Evolutionary conservation across 495 filamentous ascomycete species (phyloP), one percentile per base, ranked within the genome.

Genomic region (Penicillium salamii): DNA sequence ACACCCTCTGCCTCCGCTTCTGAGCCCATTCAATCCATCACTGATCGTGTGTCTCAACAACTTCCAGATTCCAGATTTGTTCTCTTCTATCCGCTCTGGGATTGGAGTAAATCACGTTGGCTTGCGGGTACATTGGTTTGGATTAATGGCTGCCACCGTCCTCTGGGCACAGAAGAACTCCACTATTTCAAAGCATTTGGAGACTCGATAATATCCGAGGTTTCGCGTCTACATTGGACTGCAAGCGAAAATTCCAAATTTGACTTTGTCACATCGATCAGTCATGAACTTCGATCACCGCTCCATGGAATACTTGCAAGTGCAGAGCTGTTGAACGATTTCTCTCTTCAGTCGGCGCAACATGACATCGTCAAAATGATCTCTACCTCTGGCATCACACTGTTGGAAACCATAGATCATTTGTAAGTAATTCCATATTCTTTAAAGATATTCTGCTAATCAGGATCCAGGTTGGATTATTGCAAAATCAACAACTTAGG

Each of bases 251-350:
- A 68, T 42, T 76, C 79, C 20, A 90, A 91, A 54, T 78, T 81
- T 2, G 85, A 86, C 46, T 83, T 90, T 46, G 81, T 91, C 24
- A 82, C 82, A 0, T 86, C 81, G 9, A 78, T 91, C 20, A 87
- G 82, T 24, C 87, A 91, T 58, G 87, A 91, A 52, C 70, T 90
- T 15, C 78, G 87, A 0, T 86, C 80, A 0, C 87, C 87, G 0
- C 62, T 91, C 13, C 84, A 89, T 52, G 85, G 85, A 3, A 83
- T 88, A 40, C 58, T 88, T 1, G 82, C 81, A 0, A 81, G 76
- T 55, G 74, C 79, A 1, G 85, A 90, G 61, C 72, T 91, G 28
- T 57, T 91, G 6, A 71, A 79, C 19, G 77, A 80, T 9, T 80
- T 75, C 0, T 52, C 69, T 14, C 67, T 83, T 3, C 69, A 79